Evolutionary conservation across 495 filamentous ascomycete genomes (phyloP).

Genomic region (Hyaloscypha finlandica): DNA sequence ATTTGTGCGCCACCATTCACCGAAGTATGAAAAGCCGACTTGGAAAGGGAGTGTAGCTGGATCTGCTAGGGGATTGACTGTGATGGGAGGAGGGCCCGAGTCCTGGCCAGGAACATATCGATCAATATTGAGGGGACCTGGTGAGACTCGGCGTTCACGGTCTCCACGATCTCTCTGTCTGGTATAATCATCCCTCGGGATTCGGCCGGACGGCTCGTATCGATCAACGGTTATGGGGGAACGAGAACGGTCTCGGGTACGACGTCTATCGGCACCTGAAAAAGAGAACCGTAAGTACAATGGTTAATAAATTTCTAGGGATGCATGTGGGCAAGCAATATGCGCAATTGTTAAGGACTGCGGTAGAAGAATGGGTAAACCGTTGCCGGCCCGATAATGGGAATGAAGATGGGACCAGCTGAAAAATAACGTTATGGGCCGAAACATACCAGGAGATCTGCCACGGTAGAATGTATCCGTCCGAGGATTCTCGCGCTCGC

Average conservation of each 20-base stretch:
- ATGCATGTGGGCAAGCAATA: no score
- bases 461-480: conserved; percentile 54
- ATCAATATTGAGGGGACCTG: conserved; percentile 77
- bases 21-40: conserved; percentile 94
- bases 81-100: conserved; percentile 53
- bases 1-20: conserved; percentile 93
- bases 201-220: conserved; percentile 66
- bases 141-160: conserved; percentile 58
- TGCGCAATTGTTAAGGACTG: no score
- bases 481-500: conserved; percentile 44
- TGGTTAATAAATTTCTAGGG: background rate
- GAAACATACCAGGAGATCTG: conserved; percentile 56
- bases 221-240: conserved; percentile 72
- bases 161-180: conserved; percentile 62
- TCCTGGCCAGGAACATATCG: conserved; percentile 93
- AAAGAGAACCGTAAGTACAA: conserved; percentile 22
- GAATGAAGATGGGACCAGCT: background rate
- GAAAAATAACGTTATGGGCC: conserved; percentile 3
- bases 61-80: conserved; percentile 74
- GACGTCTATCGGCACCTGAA: conserved; percentile 34
- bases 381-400: no score
- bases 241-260: conserved; percentile 61
- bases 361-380: no score
- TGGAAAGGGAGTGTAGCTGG: conserved; percentile 86
- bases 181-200: conserved; percentile 61